Evolutionary conservation across 257 asterid species (phyloP), one percentile per base, ranked within the genome.

Genomic region (Solanum commersonii): DNA sequence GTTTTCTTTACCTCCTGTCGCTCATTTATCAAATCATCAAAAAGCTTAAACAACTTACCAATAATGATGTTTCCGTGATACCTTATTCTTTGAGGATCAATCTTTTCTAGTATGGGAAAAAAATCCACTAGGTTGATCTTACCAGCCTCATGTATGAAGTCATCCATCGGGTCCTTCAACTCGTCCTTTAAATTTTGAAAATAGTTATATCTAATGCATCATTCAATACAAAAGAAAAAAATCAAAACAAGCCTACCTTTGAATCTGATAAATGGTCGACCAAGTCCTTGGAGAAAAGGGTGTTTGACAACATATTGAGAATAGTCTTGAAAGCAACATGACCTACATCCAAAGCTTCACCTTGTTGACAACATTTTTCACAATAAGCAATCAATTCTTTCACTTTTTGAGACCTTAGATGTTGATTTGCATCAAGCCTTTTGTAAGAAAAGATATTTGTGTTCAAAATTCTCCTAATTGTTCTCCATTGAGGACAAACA

Each of bases 341-440:
- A 86, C 98, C 98, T 8, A 93, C n/a, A 16, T 93, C 94, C 79
- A 94, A 91, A 3, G 94, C 93, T 16, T 63, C 91, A 2, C 92
- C 96, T 2, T 82, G 52, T 87, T 89, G 92, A 27, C 97, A 76
- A 37, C 76, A 88, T 15, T 88, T 90, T 89, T 42, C 49, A 42
- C 49, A 42, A 42, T 42, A 11, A 42, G 49, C 15, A 42, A 42
- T 11, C 5, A 42, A 42, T 42, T 42, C 49, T 11, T 42, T 3
- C 4, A 42, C 49, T 11, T 42, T 42, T 42, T 10, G 49, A 11
- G 49, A 42, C 49, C 49, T 42, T 42, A 42, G 49, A 42, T 42
- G 49, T 11, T 42, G 49, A 42, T 42, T 42, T 42, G 15, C 49
- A 42, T 42, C 49, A 42, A 42, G 49, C 49, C 49, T 42, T 0